Conservation (phyloP, 768 basidiomycete species). For the Pholiota microspora region DNA sequence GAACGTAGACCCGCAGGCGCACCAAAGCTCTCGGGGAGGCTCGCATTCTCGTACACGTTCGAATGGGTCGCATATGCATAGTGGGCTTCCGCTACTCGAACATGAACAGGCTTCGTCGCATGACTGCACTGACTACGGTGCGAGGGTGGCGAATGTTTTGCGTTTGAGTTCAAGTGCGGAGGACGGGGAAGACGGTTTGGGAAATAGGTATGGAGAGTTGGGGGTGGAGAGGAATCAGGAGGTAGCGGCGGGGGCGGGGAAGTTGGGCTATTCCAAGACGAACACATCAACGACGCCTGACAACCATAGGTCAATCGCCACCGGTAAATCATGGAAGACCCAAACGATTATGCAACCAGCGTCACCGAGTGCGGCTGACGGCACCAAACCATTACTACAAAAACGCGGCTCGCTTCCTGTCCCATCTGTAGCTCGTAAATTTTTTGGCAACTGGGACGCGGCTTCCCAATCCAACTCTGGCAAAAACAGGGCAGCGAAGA, state of each 20-base stretch:
- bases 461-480: not conserved
- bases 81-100: not conserved
- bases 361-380: not conserved
- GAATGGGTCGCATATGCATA: not conserved
- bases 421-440: slow-evolving; percentile 1
- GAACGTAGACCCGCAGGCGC: too few relatives aligned
- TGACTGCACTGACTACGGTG: not conserved
- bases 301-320: too few relatives aligned
- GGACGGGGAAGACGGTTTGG: not conserved
- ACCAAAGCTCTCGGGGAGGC: not conserved
- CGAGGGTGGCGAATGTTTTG: not conserved
- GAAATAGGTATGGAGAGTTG: not conserved
- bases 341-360: too few relatives aligned
- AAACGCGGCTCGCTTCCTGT: slow-evolving; percentile 17
- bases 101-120: not conserved
- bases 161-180: not conserved
- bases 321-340: too few relatives aligned
- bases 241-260: not conserved
- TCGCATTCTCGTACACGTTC: not conserved
- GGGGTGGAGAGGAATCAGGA: not conserved
- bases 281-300: too few relatives aligned
- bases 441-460: slow-evolving; percentile 19
- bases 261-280: too few relatives aligned
- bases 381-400: not conserved
- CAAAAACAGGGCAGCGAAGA: not conserved